Evolutionary conservation across 2,329 filamentous ascomycete species (phyloP).

Genomic region (Bretziella fagacearum): DNA sequence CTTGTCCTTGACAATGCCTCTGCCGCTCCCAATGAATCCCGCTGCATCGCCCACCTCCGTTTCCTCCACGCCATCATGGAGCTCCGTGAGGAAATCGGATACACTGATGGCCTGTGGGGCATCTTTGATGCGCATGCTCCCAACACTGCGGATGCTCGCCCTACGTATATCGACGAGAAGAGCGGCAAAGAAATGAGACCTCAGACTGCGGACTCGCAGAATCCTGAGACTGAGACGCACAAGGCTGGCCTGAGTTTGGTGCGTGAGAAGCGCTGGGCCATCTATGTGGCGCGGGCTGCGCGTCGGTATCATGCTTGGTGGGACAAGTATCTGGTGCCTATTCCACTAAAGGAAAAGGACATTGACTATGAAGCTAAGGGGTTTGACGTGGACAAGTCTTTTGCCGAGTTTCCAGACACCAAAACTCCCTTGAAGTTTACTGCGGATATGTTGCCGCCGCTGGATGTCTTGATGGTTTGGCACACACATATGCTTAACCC

Average conservation of each 20-base stretch:
- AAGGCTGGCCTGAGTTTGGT: constrained; percentile 30
- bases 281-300: constrained; percentile 51
- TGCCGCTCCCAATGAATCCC: constrained; percentile 22
- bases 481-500: constrained; percentile 68
- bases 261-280: constrained; percentile 55
- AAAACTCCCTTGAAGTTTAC: constrained; percentile 11
- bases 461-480: constrained; percentile 64
- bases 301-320: constrained; percentile 55
- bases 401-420: background rate
- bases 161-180: background rate
- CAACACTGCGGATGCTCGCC: constrained; percentile 11
- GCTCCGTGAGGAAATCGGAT: constrained; percentile 49
- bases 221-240: constrained; percentile 20
- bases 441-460: constrained; percentile 5
- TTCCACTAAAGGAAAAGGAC: background rate
- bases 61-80: constrained; percentile 50
- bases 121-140: constrained; percentile 34
- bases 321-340: constrained; percentile 20
- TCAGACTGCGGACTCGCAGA: background rate
- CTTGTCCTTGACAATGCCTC: constrained; percentile 8
- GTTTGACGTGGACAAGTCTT: background rate
- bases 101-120: constrained; percentile 48
- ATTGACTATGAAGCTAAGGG: background rate
- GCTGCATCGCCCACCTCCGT: constrained; percentile 58
- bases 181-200: background rate